phyloP scores from a whole-genome alignment of 2,329 filamentous ascomycete species.

The Hypocrella siamensis region DNA sequence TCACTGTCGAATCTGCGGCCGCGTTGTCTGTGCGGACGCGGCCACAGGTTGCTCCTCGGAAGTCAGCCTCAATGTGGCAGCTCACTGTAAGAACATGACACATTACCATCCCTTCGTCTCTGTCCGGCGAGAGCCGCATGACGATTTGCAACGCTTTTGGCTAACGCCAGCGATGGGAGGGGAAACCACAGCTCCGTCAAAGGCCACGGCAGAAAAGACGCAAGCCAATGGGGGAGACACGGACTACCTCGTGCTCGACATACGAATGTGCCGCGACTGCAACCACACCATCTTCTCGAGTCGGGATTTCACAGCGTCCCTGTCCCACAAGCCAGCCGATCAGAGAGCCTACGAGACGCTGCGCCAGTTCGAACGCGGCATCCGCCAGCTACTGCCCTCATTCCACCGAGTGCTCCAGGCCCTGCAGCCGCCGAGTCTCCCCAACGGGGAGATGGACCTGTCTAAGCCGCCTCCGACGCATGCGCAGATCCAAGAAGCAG shows the following conservation, averaged over 20 bases:
- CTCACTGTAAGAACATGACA: constrained; percentile 27
- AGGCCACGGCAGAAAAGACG: constrained; percentile 25
- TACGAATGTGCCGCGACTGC: constrained; percentile 89
- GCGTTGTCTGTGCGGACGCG: constrained; percentile 81
- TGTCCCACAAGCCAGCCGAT: constrained; percentile 53
- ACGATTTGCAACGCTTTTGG: no score
- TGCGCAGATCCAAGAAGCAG: constrained; percentile 67
- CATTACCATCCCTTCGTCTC: not conserved
- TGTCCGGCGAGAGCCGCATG: no score
- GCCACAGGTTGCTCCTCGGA: constrained; percentile 74
- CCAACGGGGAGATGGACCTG: constrained; percentile 20
- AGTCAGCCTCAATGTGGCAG: constrained; percentile 62
- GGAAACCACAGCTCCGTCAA: constrained; percentile 8
- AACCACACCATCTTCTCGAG: constrained; percentile 45
- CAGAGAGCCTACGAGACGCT: constrained; percentile 73
- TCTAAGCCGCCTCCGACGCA: constrained; percentile 31
- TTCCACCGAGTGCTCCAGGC: constrained; percentile 66
- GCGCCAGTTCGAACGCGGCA: constrained; percentile 75
- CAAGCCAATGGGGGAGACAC: constrained; percentile 10
- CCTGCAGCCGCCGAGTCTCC: constrained; percentile 42
- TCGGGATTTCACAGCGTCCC: constrained; percentile 60
- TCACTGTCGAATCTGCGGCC: constrained; percentile 86
- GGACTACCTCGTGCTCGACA: constrained; percentile 53
- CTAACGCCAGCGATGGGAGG: no score
- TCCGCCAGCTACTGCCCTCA: constrained; percentile 62